Evolutionary conservation across 2,329 filamentous ascomycete genomes (phyloP), one percentile per base, ranked within the genome.

Genomic region (Trichoderma sp.): DNA sequence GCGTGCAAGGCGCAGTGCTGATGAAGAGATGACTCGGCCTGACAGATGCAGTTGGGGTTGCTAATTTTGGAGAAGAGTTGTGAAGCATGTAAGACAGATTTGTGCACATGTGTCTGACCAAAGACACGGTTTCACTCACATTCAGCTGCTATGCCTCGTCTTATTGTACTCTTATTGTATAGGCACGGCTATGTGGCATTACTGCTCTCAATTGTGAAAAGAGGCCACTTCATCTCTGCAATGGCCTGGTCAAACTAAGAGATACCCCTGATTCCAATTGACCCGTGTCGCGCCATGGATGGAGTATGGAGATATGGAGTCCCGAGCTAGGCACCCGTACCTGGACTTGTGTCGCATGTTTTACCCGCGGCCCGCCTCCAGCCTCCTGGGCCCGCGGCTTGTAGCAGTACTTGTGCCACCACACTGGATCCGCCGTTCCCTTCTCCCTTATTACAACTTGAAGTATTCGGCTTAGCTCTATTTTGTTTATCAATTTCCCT

Each of bases 241-340:
- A 27, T 62, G 35, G 24, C 19, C 58, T 47, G 47, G 52, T 35
- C 65, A 56, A 43, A 4, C 47, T 49, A 43, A 64, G 11, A 19
- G 40, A 49, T 49, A 49, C 67, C 67, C 67, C 67, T 69, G 67
- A 69, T 37, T 61, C 31, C 67, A 31, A 66, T 49, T 67, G 19
- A 69, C 68, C 68, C 61, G 68, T 68, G 66, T 68, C 66, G 66
- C 66, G 66, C 58, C 66, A 57, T 68, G 56, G 40, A 58, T 47
- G 55, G 63, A 52, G 56, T 27, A 31, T 59, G 64, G 61, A 67
- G 64, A n/a, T 52, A 47, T 40, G 64, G 55, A 60, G 65, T 55
- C 53, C 40, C 31, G 57, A 63, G 47, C 47, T 49, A 49, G 60
- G 37, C 13, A 19, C 4, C 33, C 58, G 47, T 49, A 49, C 47